Evolutionary conservation across 192 early-diverging fungal species (phyloP).

Genomic region (Dimargaris cristalligena): DNA sequence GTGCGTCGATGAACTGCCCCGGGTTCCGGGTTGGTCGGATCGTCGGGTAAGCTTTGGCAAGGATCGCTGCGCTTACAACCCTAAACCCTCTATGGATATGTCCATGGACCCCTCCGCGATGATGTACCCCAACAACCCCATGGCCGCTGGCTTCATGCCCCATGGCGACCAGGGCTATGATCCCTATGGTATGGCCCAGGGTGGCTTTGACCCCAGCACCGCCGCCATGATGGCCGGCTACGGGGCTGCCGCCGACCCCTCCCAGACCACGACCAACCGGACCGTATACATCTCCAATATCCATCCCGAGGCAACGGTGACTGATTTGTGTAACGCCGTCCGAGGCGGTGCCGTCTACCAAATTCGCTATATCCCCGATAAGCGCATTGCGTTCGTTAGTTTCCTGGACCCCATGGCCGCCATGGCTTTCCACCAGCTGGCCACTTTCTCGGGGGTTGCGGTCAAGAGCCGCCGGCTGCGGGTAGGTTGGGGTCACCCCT

Average conservation of each 20-base stretch:
- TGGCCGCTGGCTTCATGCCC: background rate
- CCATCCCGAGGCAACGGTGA: slow-evolving; percentile 53
- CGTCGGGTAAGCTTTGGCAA: slow-evolving; percentile 63
- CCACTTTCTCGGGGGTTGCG: slow-evolving; percentile 37
- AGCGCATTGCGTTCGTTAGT: slow-evolving; percentile 69
- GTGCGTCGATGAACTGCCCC: slow-evolving; percentile 44
- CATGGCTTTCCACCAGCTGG: slow-evolving; percentile 38
- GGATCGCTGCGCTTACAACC: slow-evolving; percentile 61
- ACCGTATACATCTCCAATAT: slow-evolving; percentile 75
- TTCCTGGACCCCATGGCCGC: slow-evolving; percentile 64
- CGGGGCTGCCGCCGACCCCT: background rate
- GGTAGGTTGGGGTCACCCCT: slow-evolving; percentile 66
- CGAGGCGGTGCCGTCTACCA: slow-evolving; percentile 72
- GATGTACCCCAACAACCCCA: background rate
- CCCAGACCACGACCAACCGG: slow-evolving; percentile 31
- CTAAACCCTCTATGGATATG: no score
- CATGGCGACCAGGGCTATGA: slow-evolving; percentile 12
- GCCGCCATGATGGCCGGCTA: background rate
- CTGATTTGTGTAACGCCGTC: slow-evolving; percentile 74
- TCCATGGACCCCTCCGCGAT: slow-evolving; percentile 10
- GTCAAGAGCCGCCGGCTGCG: slow-evolving; percentile 60
- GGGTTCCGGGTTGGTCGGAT: slow-evolving; percentile 33
- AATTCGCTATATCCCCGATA: slow-evolving; percentile 54
- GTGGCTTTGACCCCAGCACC: slow-evolving; percentile 10
- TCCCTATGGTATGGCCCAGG: slow-evolving; percentile 8